Evolutionary conservation across 1,284 basidiomycete genomes (phyloP).

Genomic region (Ganoderma lucidum): DNA sequence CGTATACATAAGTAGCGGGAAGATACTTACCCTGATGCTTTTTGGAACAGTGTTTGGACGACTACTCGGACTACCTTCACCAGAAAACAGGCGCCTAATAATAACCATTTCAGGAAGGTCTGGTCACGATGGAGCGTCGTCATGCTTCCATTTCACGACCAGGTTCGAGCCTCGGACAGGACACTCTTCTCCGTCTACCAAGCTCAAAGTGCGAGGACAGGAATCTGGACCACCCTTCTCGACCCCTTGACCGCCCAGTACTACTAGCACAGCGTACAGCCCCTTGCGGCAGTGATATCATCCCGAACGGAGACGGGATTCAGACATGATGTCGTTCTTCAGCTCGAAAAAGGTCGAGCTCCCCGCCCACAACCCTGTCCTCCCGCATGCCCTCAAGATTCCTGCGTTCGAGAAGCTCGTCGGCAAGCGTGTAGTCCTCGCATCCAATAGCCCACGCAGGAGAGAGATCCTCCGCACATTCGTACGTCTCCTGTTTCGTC

Average conservation of each 20-base stretch:
- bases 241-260: not conserved
- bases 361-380: constrained; percentile 54
- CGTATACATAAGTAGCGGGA: too few relatives aligned
- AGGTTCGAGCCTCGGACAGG: not conserved
- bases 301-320: not conserved
- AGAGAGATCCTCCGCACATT: constrained; percentile 85
- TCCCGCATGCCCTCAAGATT: constrained; percentile 74
- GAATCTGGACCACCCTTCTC: not conserved
- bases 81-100: not conserved
- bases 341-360: constrained; percentile 36
- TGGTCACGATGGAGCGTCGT: not conserved
- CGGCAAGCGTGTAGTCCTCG: constrained; percentile 83
- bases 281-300: not conserved
- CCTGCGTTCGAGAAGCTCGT: constrained; percentile 77
- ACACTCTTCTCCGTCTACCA: not conserved
- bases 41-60: too few relatives aligned
- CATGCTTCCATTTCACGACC: not conserved
- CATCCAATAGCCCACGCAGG: constrained; percentile 87
- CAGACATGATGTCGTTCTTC: constrained; percentile 39
- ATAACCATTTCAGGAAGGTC: not conserved
- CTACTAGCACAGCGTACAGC: not conserved
- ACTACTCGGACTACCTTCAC: too few relatives aligned
- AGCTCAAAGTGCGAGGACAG: not conserved
- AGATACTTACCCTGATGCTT: too few relatives aligned
- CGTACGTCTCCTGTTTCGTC: constrained; percentile 53